Percentiles rank a stretch among this genome's conserved stretches.
Conservation (phyloP, 2,329 filamentous ascomycete species). For the Cercospora janseana region DNA sequence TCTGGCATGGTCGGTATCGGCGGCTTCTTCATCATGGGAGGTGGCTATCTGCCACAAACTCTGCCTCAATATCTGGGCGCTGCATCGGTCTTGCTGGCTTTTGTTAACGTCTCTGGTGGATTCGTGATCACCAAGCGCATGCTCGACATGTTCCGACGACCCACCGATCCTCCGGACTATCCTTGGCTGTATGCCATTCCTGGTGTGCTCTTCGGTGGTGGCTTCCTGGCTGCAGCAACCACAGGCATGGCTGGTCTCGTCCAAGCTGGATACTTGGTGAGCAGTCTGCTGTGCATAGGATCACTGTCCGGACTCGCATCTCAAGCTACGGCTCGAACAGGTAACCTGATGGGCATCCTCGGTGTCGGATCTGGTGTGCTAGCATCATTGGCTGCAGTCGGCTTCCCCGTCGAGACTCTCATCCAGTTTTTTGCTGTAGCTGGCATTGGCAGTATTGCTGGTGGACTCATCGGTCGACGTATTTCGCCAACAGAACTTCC, state of each 20-base stretch:
- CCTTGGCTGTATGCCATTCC: conserved; percentile 83
- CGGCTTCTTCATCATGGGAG: conserved; percentile 83
- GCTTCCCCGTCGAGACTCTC: conserved; percentile 74
- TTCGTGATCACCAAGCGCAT: conserved; percentile 92
- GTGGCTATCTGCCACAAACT: conserved; percentile 72
- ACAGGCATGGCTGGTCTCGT: conserved; percentile 82
- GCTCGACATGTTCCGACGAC: conserved; percentile 86
- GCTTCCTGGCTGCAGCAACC: conserved; percentile 74
- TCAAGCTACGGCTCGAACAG: conserved; percentile 77
- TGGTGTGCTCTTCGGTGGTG: conserved; percentile 72
- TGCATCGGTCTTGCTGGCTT: conserved; percentile 76
- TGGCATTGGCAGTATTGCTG: conserved; percentile 65
- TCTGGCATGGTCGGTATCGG: conserved; percentile 86
- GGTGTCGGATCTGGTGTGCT: conserved; percentile 81
- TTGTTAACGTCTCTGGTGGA: conserved; percentile 83
- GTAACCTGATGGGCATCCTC: conserved; percentile 82
- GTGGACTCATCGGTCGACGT: conserved; percentile 75
- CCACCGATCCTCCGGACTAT: conserved; percentile 84
- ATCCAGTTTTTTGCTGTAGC: conserved; percentile 78
- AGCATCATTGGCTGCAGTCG: conserved; percentile 76
- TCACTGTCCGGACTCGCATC: conserved; percentile 80
- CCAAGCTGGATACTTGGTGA: conserved; percentile 82
- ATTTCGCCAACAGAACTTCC: conserved; percentile 87
- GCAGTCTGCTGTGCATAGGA: conserved; percentile 78
- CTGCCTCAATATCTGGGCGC: conserved; percentile 77